Conservation (phyloP, 371 early-diverging fungal genomes). For the Mucor piriformis region DNA sequence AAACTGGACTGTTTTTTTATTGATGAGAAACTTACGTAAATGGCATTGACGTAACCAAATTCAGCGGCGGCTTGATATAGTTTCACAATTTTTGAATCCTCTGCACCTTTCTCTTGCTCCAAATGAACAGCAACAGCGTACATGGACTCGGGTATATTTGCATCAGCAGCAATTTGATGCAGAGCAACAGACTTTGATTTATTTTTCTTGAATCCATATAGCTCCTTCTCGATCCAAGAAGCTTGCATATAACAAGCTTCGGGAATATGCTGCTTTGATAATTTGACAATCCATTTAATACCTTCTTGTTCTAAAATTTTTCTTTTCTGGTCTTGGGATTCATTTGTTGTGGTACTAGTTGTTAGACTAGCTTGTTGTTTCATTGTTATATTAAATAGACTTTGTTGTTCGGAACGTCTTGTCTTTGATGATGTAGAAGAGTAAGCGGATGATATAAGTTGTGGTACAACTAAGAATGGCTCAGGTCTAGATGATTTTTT, state of each 20-base stretch:
- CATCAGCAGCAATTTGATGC: conserved; percentile 35
- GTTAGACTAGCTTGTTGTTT: not conserved
- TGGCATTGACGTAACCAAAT: conserved; percentile 65
- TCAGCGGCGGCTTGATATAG: conserved; percentile 76
- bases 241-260: conserved; percentile 75
- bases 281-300: conserved; percentile 70
- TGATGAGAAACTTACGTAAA: conserved; percentile 55
- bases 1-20: not conserved
- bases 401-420: not conserved
- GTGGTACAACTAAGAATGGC: conserved; percentile 12
- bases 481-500: conserved; percentile 13
- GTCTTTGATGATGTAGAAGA: not conserved
- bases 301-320: conserved; percentile 57
- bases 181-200: conserved; percentile 46
- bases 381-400: not conserved
- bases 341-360: not conserved
- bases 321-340: not conserved
- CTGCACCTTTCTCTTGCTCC: conserved; percentile 59
- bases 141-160: conserved; percentile 26
- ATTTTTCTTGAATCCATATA: conserved; percentile 59
- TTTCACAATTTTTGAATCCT: conserved; percentile 55
- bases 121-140: conserved; percentile 29
- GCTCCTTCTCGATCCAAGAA: conserved; percentile 68
- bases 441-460: not conserved
- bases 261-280: conserved; percentile 66